These are phyloP conservation scores for Trametes coccinea DNA, from an alignment of 768 basidiomycete genomes.

Conservation along the genomic window DNA sequence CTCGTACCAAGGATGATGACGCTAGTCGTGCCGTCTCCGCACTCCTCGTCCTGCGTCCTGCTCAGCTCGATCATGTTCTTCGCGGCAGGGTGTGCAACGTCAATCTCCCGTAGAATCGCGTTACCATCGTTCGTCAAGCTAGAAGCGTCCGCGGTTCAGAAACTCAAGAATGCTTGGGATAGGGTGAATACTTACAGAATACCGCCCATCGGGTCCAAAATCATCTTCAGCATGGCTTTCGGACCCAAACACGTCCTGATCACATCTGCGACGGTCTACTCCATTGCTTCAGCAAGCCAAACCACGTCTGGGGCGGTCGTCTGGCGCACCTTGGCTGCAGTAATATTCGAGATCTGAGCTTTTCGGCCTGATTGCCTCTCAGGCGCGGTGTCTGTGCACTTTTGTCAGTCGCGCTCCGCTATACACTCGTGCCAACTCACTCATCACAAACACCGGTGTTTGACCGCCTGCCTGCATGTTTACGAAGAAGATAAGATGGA, in stretches of 20 bases:
- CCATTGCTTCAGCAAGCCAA: not conserved
- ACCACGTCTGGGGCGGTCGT: not conserved
- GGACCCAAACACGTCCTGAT: slow-evolving; percentile 97
- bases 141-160: not conserved
- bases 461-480: slow-evolving; percentile 47
- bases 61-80: slow-evolving; percentile 99
- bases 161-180: not conserved
- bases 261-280: slow-evolving; percentile 92
- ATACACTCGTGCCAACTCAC: slow-evolving; percentile 39
- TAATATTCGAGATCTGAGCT: slow-evolving; percentile 96
- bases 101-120: slow-evolving; percentile 96
- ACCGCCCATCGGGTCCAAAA: slow-evolving; percentile 98
- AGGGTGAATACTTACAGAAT: slow-evolving; percentile 66
- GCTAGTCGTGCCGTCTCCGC: slow-evolving; percentile 97
- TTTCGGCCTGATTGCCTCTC: slow-evolving; percentile 93
- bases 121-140: slow-evolving; percentile 99
- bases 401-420: not conserved
- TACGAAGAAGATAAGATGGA: not conserved
- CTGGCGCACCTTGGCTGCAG: slow-evolving; percentile 82
- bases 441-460: slow-evolving; percentile 85
- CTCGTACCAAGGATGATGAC: slow-evolving; percentile 92
- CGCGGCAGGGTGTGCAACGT: slow-evolving; percentile 97
- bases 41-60: slow-evolving; percentile 97
- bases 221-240: slow-evolving; percentile 99
- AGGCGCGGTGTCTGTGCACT: slow-evolving; percentile 79